A percentile compares a stretch with the other conserved stretches of the same genome.
Conservation (phyloP, 345 rosid genomes). For the Eucalyptus erythrocorys region DNA sequence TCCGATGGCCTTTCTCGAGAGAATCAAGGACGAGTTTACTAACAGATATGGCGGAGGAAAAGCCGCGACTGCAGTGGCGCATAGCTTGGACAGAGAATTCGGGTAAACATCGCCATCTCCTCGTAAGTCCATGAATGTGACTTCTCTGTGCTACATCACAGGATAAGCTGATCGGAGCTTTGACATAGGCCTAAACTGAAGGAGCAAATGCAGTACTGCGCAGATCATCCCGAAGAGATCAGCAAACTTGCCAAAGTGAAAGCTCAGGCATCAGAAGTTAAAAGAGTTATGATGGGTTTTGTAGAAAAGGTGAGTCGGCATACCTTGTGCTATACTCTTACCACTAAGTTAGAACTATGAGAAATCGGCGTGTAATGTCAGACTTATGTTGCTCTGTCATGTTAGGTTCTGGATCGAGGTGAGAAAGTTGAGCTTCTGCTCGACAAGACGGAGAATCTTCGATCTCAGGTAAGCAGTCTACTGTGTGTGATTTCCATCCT, state of each 20-base stretch:
- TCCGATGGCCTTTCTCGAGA: conserved; percentile 26
- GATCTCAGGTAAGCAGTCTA: conserved; percentile 14
- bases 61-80: conserved; percentile 16
- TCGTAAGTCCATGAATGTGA: neutral
- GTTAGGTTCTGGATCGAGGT: conserved; percentile 30
- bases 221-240: conserved; percentile 20
- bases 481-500: neutral
- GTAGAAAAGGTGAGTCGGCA: conserved; percentile 25
- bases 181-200: conserved; percentile 22
- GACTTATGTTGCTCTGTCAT: neutral
- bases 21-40: conserved; percentile 18
- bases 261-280: conserved; percentile 50
- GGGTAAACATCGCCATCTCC: neutral
- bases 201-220: conserved; percentile 28
- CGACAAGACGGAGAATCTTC: conserved; percentile 32
- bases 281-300: conserved; percentile 46
- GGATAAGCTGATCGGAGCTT: neutral
- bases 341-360: neutral
- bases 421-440: conserved; percentile 27
- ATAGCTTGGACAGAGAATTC: conserved; percentile 16
- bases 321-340: neutral
- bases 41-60: conserved; percentile 24
- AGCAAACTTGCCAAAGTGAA: conserved; percentile 45
- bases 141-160: neutral
- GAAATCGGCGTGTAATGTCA: accelerated